A percentile compares a stretch with the other conserved stretches of the same genome.
Conservation (phyloP, 306 rosid species). For the Pyrus bretschneideri region DNA sequence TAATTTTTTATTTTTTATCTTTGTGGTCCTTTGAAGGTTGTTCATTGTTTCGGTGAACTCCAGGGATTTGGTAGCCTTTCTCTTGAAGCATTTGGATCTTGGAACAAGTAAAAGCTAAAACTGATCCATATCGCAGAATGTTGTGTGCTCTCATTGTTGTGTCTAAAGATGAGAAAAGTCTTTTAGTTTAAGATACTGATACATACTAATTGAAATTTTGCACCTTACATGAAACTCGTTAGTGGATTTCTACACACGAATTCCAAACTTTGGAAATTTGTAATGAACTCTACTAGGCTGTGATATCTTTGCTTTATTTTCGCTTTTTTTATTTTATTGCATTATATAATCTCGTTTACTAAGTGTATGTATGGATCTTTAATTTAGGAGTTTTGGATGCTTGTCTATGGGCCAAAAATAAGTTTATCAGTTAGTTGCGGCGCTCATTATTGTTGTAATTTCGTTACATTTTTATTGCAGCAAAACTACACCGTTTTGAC, state of each 20-base stretch:
- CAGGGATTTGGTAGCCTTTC: background rate
- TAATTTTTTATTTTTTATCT: background rate
- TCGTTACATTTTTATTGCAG: conserved; percentile 25
- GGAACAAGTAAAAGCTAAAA: background rate
- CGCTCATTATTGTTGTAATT: background rate
- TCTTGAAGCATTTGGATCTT: background rate
- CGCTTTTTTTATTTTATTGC: background rate
- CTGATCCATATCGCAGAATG: background rate
- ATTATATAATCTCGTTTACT: background rate
- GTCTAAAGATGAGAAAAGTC: background rate
- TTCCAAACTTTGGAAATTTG: background rate
- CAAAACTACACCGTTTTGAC: conserved; percentile 48
- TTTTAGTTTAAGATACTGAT: background rate
- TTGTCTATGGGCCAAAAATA: background rate
- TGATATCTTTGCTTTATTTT: background rate
- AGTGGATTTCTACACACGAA: background rate
- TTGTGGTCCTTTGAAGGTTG: background rate
- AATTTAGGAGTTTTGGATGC: background rate
- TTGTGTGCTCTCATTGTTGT: background rate
- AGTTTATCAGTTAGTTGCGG: background rate
- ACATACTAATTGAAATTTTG: background rate
- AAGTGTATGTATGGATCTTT: background rate
- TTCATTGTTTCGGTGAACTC: background rate
- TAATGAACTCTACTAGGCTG: background rate
- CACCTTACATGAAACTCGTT: background rate